These are phyloP conservation scores for Bisporella sp. DNA, from an alignment of 2,329 filamentous ascomycete genomes.

Conservation along the genomic window DNA sequence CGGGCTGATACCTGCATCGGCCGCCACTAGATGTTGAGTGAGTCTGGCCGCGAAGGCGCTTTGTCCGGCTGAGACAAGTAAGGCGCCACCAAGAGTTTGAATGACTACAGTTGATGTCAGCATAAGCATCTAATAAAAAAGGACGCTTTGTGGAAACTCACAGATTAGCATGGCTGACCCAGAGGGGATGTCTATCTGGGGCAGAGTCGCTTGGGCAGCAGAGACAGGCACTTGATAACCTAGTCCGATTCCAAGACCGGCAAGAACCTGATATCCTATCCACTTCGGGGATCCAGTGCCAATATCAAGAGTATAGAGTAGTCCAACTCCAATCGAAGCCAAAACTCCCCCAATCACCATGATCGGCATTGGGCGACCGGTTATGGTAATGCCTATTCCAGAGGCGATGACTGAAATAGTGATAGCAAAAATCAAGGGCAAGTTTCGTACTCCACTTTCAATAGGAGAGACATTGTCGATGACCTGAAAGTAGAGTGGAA, in stretches of 20 bases:
- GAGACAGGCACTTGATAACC: conserved; percentile 36
- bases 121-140: background rate
- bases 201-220: conserved; percentile 27
- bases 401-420: conserved; percentile 23
- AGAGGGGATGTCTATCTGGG: conserved; percentile 41
- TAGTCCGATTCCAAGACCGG: conserved; percentile 47
- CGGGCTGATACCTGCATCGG: conserved; percentile 25
- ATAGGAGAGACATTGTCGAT: conserved; percentile 24
- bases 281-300: conserved; percentile 39
- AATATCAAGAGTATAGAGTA: conserved; percentile 45
- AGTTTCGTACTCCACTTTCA: conserved; percentile 25
- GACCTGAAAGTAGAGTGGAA: conserved; percentile 43
- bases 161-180: conserved; percentile 44
- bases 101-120: conserved; percentile 32
- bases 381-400: conserved; percentile 22
- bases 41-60: conserved; percentile 29
- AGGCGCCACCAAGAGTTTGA: conserved; percentile 49
- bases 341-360: conserved; percentile 23
- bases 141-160: background rate
- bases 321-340: conserved; percentile 36
- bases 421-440: conserved; percentile 27
- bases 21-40: conserved; percentile 14
- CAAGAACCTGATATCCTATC: conserved; percentile 51
- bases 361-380: conserved; percentile 27
- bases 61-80: conserved; percentile 49